Evolutionary conservation across 2,329 filamentous ascomycete genomes (phyloP), one percentile per base, ranked within the genome.

Genomic region (Lachnellula cervina): DNA sequence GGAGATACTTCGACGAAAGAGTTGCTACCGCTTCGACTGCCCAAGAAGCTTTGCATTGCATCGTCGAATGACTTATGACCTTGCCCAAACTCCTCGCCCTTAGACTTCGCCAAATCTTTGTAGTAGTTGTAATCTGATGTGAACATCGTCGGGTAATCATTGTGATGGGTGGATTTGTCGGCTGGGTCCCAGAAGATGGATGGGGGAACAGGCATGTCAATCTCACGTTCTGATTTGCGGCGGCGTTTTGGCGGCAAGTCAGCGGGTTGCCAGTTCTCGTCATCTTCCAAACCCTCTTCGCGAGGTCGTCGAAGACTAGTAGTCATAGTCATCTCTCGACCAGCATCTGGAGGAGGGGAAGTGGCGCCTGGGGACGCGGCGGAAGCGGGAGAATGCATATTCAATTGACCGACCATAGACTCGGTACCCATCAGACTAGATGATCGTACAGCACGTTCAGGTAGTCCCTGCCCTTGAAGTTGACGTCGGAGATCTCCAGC

Each of bases 121-220:
- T 84, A 85, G 2, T 77, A 79, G 35, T 78, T 75, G 54, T 78
- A 77, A 58, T 86, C 82, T 6, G 81, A 72, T 54, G 81, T 77
- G 0, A 79, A 84, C 81, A 87, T 85, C 59, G 83, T 79, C 0
- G 83, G 83, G 62, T 87, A 87, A 50, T 80, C 68, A 4, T 84
- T 72, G 60, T 87, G 83, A 76, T 82, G 84, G 1, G 80, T 84
- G 19, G 66, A 72, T 54, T 72, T 73, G 61, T 85, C 77, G 45
- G 74, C 73, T 3, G 72, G 70, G 47, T 78, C 76, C 83, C 83
- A 87, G 63, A 80, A 87, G 0, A 74, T 74, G 6, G 73, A 75
- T 60, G 85, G 84, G 61, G 76, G 73, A 13, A 83, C 76, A 4
- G 80, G 78, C 19, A 74, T 72, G 62, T 86, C 81, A 42, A 85